Conservation (phyloP, 1,284 basidiomycete genomes). For the Marasmius fiardii region DNA sequence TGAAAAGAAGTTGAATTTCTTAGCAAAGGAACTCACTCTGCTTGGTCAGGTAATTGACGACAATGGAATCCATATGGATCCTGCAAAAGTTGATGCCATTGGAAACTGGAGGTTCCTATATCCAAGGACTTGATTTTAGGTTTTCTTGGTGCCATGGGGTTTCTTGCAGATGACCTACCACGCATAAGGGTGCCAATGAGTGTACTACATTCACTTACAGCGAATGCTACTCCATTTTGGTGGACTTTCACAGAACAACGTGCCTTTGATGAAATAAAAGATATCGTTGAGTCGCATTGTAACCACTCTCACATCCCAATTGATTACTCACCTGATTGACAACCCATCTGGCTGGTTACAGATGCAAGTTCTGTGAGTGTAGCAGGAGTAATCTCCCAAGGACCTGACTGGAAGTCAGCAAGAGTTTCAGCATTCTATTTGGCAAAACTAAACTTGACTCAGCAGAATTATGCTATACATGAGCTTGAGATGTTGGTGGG, state of each 20-base stretch:
- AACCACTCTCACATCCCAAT: constrained; percentile 18
- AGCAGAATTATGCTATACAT: constrained; percentile 19
- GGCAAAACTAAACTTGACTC: constrained; percentile 23
- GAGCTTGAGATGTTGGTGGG: constrained; percentile 27
- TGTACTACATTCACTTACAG: constrained; percentile 17
- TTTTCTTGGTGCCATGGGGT: constrained; percentile 23
- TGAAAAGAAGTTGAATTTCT: constrained; percentile 23
- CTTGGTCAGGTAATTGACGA: constrained; percentile 23
- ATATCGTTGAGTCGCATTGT: constrained; percentile 10
- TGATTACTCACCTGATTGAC: constrained; percentile 14
- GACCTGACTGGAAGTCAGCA: constrained; percentile 15
- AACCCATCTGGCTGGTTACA: constrained; percentile 20
- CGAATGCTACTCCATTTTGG: constrained; percentile 16
- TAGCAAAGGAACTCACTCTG: constrained; percentile 18
- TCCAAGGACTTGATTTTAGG: constrained; percentile 15
- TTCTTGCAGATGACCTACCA: constrained; percentile 20
- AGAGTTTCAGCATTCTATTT: constrained; percentile 24
- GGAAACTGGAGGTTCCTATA: constrained; percentile 20
- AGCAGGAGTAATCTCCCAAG: constrained; percentile 21
- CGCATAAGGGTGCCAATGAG: constrained; percentile 21
- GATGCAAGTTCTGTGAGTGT: constrained; percentile 20
- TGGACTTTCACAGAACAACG: constrained; percentile 25
- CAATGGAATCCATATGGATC: constrained; percentile 25
- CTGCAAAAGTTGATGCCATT: constrained; percentile 24
- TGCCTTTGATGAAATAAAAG: constrained; percentile 25